Conservation (phyloP, 2,329 filamentous ascomycete genomes). For the Alternaria angustiovoidea region DNA sequence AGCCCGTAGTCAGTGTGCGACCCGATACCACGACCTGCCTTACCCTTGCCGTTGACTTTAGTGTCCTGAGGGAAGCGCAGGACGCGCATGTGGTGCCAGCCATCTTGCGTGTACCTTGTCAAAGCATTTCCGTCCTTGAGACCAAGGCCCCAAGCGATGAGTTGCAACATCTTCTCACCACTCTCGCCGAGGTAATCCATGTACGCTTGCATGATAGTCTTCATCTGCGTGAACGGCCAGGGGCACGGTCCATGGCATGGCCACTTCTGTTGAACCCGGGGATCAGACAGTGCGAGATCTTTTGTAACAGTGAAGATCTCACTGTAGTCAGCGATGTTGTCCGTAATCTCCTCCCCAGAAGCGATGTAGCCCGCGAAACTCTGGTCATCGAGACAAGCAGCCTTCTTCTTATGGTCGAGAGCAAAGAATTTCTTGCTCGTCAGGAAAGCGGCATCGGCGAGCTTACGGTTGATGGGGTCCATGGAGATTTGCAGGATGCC, state of each 20-base stretch:
- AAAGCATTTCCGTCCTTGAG: constrained; percentile 52
- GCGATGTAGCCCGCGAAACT: constrained; percentile 61
- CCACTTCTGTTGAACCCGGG: constrained; percentile 54
- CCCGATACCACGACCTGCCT: constrained; percentile 60
- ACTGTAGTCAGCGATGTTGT: constrained; percentile 61
- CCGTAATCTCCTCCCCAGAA: constrained; percentile 53
- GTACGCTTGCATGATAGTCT: constrained; percentile 52
- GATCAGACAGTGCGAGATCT: constrained; percentile 53
- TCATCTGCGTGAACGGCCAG: constrained; percentile 57
- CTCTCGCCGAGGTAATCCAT: constrained; percentile 53
- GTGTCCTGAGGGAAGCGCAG: constrained; percentile 53
- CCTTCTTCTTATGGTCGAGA: constrained; percentile 45
- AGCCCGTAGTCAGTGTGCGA: constrained; percentile 63
- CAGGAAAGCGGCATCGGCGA: constrained; percentile 14
- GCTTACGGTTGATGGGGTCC: constrained; percentile 19
- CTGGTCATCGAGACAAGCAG: constrained; percentile 54
- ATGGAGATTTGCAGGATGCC: constrained; percentile 18
- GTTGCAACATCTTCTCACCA: constrained; percentile 57
- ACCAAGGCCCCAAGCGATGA: constrained; percentile 58
- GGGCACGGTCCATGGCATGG: constrained; percentile 61
- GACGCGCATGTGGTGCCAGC: constrained; percentile 62
- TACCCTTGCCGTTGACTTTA: constrained; percentile 59
- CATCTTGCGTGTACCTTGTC: constrained; percentile 56
- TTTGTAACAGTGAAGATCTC: constrained; percentile 64
- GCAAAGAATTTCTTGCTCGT: constrained; percentile 17